Evolutionary conservation across 2,329 filamentous ascomycete species (phyloP), one percentile per base, ranked within the genome.

Genomic region (Fusarium udum): DNA sequence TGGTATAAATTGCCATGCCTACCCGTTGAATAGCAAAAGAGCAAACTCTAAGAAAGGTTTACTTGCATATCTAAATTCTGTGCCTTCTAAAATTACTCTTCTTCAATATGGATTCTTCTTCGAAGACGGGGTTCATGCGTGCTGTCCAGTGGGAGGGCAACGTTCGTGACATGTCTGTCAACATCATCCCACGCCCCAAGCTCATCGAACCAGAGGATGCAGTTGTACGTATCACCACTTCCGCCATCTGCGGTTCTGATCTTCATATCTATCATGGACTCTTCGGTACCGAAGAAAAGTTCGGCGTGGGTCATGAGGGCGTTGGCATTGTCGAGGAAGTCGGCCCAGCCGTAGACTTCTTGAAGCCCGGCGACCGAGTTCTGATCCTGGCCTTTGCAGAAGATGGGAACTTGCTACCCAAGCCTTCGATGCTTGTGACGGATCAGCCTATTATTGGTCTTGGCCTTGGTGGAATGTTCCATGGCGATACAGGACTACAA

Each of bases 131-230:
- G 2, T 69, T 69, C 1, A 69, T 69, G 67, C 67, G 52, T 16
- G 57, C 67, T 18, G 64, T 69, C 3, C 58, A 69, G 11, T 69
- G 67, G 64, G 67, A 69, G 20, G 67, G 67, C 1, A 18, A 69
- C 3, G 20, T 69, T n/a, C 49, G 67, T 14, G 34, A 69, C 18
- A 69, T 69, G 67, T 34, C 58, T 4, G 57, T 69, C 11, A 69
- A 69, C 31, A 69, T 69, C 20, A 34, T 70, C 8, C 67, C 51
- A 1, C 28, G 48, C 1, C 68, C 68, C 15, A 61, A 49, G 36
- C 16, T 71, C 12, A 32, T 61, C 0, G 49, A 61, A 4, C 67
- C 67, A 26, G 66, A 66, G n/a, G 68, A 71, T 22, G 61, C 68
- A 10, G 5, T 71, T 1, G 67, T 71, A 0, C 49, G 66, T 5